Conservation (phyloP, 1,284 basidiomycete genomes). For the Neonothopanus nambi region DNA sequence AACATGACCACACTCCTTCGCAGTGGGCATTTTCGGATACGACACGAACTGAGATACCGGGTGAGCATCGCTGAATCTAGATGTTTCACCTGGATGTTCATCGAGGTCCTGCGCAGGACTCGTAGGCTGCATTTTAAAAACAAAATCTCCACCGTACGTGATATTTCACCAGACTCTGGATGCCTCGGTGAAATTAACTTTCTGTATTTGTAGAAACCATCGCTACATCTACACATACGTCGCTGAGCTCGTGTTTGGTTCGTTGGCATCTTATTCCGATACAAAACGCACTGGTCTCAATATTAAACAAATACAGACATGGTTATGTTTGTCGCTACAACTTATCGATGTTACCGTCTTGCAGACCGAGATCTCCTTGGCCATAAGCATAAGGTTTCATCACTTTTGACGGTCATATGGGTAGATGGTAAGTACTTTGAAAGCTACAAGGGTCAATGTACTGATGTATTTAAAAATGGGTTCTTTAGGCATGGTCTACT, state of each 20-base stretch:
- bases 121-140: background rate
- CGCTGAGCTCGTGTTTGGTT: background rate
- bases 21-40: conserved; percentile 2
- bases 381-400: background rate
- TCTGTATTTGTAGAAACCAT: background rate
- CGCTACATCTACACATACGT: conserved; percentile 4
- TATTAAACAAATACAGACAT: background rate
- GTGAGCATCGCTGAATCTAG: background rate
- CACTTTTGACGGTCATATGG: background rate
- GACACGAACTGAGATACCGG: background rate
- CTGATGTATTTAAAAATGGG: no score
- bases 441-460: no score
- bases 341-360: background rate
- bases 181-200: background rate
- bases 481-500: background rate
- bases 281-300: background rate
- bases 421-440: background rate
- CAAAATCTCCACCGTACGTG: background rate
- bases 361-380: background rate
- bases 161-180: background rate
- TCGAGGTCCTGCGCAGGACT: background rate
- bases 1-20: background rate
- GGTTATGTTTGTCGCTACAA: background rate
- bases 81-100: background rate
- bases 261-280: background rate